Evolutionary conservation across 345 rosid genomes (phyloP).

Genomic region (Dimocarpus longan): DNA sequence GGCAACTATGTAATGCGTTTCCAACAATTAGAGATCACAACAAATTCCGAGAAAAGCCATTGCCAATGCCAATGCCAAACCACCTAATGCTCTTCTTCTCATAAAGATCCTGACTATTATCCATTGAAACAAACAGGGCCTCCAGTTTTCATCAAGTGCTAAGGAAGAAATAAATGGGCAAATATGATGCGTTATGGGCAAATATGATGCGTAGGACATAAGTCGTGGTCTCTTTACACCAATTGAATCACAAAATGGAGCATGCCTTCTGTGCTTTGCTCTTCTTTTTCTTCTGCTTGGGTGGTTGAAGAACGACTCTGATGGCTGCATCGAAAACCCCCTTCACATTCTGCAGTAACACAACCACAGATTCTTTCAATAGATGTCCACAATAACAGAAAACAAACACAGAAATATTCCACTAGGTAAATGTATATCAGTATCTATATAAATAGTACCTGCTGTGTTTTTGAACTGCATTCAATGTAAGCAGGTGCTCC

Average conservation of each 20-base stretch:
- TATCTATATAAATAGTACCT: conserved; percentile 46
- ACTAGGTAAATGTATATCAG: no score
- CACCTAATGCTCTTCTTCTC: conserved; percentile 31
- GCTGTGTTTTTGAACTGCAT: conserved; percentile 95
- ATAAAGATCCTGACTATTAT: conserved; percentile 30
- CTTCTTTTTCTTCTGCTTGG: conserved; percentile 91
- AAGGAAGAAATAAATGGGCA: conserved; percentile 22
- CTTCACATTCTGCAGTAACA: conserved; percentile 76
- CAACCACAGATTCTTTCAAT: conserved; percentile 14
- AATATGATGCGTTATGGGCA: conserved; percentile 4
- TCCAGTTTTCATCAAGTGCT: conserved; percentile 30
- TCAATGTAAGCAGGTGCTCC: conserved; percentile 82
- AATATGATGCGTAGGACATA: conserved; percentile 3
- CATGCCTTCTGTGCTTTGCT: conserved; percentile 85
- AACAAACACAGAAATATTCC: neutral
- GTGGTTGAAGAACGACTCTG: conserved; percentile 92
- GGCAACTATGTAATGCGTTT: conserved; percentile 20
- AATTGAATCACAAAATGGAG: conserved; percentile 69
- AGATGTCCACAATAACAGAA: neutral
- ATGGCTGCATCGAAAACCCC: conserved; percentile 93
- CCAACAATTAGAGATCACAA: conserved; percentile 34
- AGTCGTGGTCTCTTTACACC: conserved; percentile 28
- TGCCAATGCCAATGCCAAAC: conserved; percentile 27
- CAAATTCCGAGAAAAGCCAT: conserved; percentile 22
- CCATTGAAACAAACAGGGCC: conserved; percentile 25